phyloP scores from a whole-genome alignment of 2,329 filamentous ascomycete genomes.

The Hypoxylon sp. region DNA sequence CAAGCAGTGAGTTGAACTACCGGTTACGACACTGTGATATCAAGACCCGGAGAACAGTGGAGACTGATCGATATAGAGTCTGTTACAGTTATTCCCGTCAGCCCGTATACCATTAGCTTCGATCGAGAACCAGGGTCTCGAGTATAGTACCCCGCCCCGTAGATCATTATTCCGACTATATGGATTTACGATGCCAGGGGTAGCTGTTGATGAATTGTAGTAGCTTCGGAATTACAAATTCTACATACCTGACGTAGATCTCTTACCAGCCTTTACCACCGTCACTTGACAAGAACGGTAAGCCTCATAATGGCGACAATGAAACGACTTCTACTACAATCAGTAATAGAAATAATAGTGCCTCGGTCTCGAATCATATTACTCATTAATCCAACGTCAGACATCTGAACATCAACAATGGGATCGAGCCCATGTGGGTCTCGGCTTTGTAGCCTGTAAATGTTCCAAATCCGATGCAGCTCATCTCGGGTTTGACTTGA shows the following conservation, averaged over 20 bases:
- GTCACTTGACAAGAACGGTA: background rate
- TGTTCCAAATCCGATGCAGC: constrained; percentile 21
- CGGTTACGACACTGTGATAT: constrained; percentile 28
- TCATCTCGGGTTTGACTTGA: background rate
- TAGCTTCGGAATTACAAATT: background rate
- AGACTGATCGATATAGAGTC: background rate
- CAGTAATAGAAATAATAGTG: background rate
- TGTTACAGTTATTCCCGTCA: background rate
- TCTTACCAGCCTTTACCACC: background rate
- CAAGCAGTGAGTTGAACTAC: background rate
- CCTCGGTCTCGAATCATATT: background rate
- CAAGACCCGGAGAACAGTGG: constrained; percentile 5
- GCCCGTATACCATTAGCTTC: background rate
- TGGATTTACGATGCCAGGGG: too few species aligned
- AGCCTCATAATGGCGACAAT: background rate
- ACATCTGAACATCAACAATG: background rate
- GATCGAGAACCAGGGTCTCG: too few species aligned
- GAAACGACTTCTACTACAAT: background rate
- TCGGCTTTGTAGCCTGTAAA: constrained; percentile 7
- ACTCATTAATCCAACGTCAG: background rate
- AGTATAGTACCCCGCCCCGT: too few species aligned
- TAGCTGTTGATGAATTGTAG: background rate
- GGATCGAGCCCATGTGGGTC: background rate
- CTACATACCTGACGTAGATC: too few species aligned
- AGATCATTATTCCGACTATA: too few species aligned